These are phyloP conservation scores for Chlorella sorokiniana DNA, from an alignment of 139 green algal genomes.

Conservation along the genomic window DNA sequence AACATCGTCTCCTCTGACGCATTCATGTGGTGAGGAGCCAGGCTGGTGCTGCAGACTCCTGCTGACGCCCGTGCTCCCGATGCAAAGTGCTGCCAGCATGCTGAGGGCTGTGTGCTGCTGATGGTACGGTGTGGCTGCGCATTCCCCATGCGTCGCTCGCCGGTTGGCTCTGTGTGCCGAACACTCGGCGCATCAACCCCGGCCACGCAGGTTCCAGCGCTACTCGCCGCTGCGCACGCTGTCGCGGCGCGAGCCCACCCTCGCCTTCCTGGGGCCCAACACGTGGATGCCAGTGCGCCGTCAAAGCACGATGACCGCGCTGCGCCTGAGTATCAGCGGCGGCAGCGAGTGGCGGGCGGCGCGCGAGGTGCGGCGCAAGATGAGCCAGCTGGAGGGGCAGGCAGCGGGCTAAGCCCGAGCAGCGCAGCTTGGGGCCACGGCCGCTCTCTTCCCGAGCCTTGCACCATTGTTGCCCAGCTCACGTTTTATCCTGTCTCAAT, in stretches of 20 bases:
- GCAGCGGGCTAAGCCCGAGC: neutral
- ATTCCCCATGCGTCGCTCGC: no score
- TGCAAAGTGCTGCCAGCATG: neutral
- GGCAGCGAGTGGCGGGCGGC: slow-evolving; percentile 18
- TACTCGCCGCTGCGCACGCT: slow-evolving; percentile 35
- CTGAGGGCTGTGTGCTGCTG: no score
- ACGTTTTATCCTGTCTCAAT: no score
- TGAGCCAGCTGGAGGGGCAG: neutral
- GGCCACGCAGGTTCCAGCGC: slow-evolving; percentile 39
- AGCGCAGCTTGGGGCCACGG: neutral
- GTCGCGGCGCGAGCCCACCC: slow-evolving; percentile 39
- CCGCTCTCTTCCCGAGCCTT: no score
- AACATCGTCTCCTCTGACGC: slow-evolving; percentile 37
- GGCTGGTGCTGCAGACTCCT: neutral
- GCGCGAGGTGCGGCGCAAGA: neutral
- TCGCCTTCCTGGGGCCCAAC: slow-evolving; percentile 44
- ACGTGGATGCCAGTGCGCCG: slow-evolving; percentile 41
- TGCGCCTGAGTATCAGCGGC: slow-evolving; percentile 22
- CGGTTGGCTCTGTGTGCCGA: no score
- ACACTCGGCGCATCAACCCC: no score
- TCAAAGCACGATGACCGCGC: slow-evolving; percentile 27
- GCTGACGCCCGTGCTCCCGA: neutral
- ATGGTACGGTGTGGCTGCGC: no score
- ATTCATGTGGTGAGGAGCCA: slow-evolving; percentile 26
- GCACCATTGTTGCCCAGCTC: no score